Base-by-base conservation (phyloP, 106 monocot genomes). In the Gastrodia elata region DNA sequence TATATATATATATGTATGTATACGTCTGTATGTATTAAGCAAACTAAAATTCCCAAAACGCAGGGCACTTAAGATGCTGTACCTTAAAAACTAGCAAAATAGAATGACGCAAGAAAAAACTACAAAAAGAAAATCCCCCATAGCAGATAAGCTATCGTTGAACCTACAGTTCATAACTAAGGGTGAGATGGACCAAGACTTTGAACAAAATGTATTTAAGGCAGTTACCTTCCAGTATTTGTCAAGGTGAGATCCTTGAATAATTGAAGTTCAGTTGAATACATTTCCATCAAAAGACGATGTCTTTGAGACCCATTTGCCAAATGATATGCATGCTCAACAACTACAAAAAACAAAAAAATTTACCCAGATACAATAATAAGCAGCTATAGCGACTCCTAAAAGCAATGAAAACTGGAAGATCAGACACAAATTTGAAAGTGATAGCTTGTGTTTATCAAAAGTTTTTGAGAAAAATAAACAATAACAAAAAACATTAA, bases 231-330 rank as follows among this genome's bases (percentile, higher is more conserved):
- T 70, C 83, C 83, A 49, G 84, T 43, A 65, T 80, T 93, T 49
- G 75, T 75, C 49, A 80, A 41, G 25, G 93, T 85, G 74, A 93
- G 67, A 64, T 88, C 91, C 70, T 88, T 91, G 70, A 98, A 93
- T 67, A 93, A 75, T 70, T 91, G 97, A 81, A 98, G 88, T 70
- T 93, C 93, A 25, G 93, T 71, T 1, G 97, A 93, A 78, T 93
- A 98, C 79, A 93, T 70, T 72, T 98, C 97, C 74, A 83, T 73
- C 65, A 98, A 55, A 75, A 98, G 83, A 24, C 82, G 75, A 71
- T 79, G 90, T 73, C 85, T 93, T 68, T 91, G 97, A 75, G 85
- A 83, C 25, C 78, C 86, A 71, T 79, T 98, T 73, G 83, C 97
- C 74, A 91, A 68, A 64, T 91, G 90, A 80, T 79, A 98, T 25